Evolutionary conservation across 768 basidiomycete species (phyloP).

Genomic region (Sarcodon aspratus): DNA sequence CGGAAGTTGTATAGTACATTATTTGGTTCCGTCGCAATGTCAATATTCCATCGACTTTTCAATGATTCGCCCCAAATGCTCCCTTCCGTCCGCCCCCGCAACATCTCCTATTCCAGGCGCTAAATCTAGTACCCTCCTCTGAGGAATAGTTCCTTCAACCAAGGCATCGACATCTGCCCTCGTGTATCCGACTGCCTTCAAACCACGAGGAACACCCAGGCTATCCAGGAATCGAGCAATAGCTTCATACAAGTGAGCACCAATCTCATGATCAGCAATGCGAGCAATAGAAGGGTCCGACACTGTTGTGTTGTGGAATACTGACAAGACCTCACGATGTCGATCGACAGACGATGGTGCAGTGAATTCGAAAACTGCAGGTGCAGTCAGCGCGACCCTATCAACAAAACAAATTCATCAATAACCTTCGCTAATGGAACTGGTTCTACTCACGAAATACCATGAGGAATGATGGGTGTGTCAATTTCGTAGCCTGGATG

Average conservation of each 20-base stretch:
- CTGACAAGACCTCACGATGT: constrained; percentile 79
- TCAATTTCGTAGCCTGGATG: constrained; percentile 84
- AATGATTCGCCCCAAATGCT: constrained; percentile 75
- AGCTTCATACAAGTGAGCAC: constrained; percentile 69
- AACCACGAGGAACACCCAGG: constrained; percentile 76
- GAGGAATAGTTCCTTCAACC: constrained; percentile 88
- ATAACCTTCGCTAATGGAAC: background rate
- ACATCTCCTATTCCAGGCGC: constrained; percentile 86
- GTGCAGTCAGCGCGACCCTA: constrained; percentile 82
- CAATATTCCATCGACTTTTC: constrained; percentile 71
- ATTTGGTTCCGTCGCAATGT: too few relatives aligned
- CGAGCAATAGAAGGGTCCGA: constrained; percentile 60
- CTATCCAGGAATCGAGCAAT: constrained; percentile 83
- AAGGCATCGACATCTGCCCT: constrained; percentile 56
- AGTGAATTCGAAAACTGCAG: constrained; percentile 93
- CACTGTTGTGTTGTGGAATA: constrained; percentile 61
- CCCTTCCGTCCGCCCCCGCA: constrained; percentile 70
- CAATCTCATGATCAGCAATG: constrained; percentile 72
- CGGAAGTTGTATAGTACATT: too few relatives aligned
- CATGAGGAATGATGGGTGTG: constrained; percentile 89
- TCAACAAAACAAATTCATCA: constrained; percentile 5
- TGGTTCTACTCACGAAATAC: constrained; percentile 44
- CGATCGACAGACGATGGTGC: constrained; percentile 88
- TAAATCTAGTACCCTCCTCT: constrained; percentile 83
- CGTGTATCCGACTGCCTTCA: constrained; percentile 74